Evolutionary conservation across 139 green algal genomes (phyloP).

Genomic region (Micractinium sp.): DNA sequence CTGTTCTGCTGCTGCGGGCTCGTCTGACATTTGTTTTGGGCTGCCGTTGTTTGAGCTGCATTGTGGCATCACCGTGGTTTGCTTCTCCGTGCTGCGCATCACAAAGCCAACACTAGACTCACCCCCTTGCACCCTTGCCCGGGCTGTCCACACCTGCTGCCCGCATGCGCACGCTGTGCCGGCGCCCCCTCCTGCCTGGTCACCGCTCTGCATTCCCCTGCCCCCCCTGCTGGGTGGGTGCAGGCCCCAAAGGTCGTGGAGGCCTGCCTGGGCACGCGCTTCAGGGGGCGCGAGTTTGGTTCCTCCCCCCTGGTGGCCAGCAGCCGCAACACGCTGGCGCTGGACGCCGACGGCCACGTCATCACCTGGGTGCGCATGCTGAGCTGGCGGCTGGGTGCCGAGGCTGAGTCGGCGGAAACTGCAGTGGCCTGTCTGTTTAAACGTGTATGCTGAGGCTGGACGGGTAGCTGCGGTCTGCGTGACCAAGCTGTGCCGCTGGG

Average conservation of each 20-base stretch:
- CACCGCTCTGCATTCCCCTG: background rate
- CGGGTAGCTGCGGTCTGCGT: too few species aligned
- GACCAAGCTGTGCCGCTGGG: too few species aligned
- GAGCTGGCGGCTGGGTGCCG: too few species aligned
- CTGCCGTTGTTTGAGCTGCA: too few species aligned
- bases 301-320: constrained; percentile 57
- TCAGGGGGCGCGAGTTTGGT: constrained; percentile 61
- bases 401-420: too few species aligned
- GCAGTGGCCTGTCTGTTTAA: too few species aligned
- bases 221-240: background rate
- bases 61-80: too few species aligned
- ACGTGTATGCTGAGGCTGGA: too few species aligned
- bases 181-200: background rate
- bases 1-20: background rate
- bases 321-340: constrained; percentile 78
- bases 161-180: background rate
- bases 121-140: background rate
- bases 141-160: background rate
- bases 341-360: constrained; percentile 70
- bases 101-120: too few species aligned
- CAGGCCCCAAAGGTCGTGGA: constrained; percentile 79
- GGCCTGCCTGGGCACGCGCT: constrained; percentile 68
- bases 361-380: constrained; percentile 63
- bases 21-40: too few species aligned
- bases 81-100: too few species aligned